Base-by-base conservation (phyloP, 495 filamentous ascomycete genomes). In the Penicillium turbatum region DNA sequence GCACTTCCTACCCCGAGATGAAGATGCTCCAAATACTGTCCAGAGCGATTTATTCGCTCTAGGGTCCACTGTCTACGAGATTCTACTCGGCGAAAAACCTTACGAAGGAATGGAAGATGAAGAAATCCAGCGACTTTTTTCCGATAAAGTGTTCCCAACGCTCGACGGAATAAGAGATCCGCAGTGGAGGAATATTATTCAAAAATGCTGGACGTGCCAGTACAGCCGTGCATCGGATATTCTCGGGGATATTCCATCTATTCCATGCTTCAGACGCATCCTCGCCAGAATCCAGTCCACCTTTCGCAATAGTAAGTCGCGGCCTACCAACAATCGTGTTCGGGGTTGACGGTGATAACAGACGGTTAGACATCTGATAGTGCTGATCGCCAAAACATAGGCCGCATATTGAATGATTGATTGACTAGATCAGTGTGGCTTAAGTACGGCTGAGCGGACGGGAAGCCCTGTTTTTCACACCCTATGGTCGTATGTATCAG, bases 401-500 rank as follows among this genome's bases (percentile, higher is more conserved):
- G n/a, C n/a, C n/a, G n/a, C n/a, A n/a, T n/a, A n/a, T n/a, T n/a
- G n/a, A n/a, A n/a, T n/a, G n/a, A n/a, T n/a, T n/a, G n/a, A n/a
- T n/a, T n/a, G n/a, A n/a, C n/a, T n/a, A n/a, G n/a, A n/a, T n/a
- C n/a, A n/a, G 39, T 42, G 39, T 42, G 39, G 39, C 39, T 42
- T 42, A 15, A 47, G 46, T 55, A 51, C 48, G 41, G 50, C 57
- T 60, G 60, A 64, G 61, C 61, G 61, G 61, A 64, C 61, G 61
- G 57, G 57, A 64, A 64, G 61, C 54, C 61, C 61, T 61, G 54
- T 61, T 64, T 48, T 64, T 57, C 61, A 64, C 61, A 64, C 61
- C 61, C 61, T 64, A 58, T 64, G 61, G 61, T 64, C 54, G 54
- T 64, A 64, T 58, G 57, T 64, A 54, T 55, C 34, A 53, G n/a